A percentile compares a stretch with the other conserved stretches of the same genome.
phyloP scores from a whole-genome alignment of 768 basidiomycete genomes.

The Macrocybe gigantea region DNA sequence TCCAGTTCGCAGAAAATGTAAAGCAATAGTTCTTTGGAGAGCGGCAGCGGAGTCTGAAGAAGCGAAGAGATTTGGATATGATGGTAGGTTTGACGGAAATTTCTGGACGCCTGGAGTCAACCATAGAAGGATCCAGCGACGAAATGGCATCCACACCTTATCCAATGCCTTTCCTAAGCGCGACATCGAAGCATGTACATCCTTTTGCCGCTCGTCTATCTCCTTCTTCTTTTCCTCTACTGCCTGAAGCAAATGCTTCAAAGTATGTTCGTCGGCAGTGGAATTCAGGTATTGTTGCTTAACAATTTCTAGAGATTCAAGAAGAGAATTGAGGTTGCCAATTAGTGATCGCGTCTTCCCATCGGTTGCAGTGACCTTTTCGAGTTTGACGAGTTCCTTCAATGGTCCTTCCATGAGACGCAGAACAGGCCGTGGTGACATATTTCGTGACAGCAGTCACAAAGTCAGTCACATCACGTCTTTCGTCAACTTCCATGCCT shows the following conservation, averaged over 20 bases:
- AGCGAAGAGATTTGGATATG: slow-evolving; percentile 62
- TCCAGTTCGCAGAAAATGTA: slow-evolving; percentile 77
- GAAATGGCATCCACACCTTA: slow-evolving; percentile 52
- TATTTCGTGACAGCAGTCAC: not conserved
- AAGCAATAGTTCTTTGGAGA: slow-evolving; percentile 63
- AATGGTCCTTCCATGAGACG: slow-evolving; percentile 61
- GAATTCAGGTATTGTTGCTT: slow-evolving; percentile 48
- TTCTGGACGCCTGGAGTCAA: slow-evolving; percentile 32
- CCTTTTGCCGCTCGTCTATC: slow-evolving; percentile 84
- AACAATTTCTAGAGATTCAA: slow-evolving; percentile 50
- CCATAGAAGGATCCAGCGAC: slow-evolving; percentile 3
- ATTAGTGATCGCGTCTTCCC: slow-evolving; percentile 49
- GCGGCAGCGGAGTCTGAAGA: slow-evolving; percentile 54
- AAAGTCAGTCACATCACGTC: not conserved
- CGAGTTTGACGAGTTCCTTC: slow-evolving; percentile 77
- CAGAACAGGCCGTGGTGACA: slow-evolving; percentile 3
- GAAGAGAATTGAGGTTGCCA: slow-evolving; percentile 60
- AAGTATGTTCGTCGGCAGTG: slow-evolving; percentile 39
- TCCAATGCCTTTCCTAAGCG: slow-evolving; percentile 84
- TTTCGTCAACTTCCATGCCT: slow-evolving; percentile 30
- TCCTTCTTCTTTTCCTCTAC: slow-evolving; percentile 77
- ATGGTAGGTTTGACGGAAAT: slow-evolving; percentile 55
- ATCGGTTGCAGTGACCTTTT: slow-evolving; percentile 51
- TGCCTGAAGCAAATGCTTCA: slow-evolving; percentile 45
- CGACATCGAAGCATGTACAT: slow-evolving; percentile 71